Evolutionary conservation across 2,329 filamentous ascomycete genomes (phyloP), one percentile per base, ranked within the genome.

Genomic region (Trichoderma sp.): DNA sequence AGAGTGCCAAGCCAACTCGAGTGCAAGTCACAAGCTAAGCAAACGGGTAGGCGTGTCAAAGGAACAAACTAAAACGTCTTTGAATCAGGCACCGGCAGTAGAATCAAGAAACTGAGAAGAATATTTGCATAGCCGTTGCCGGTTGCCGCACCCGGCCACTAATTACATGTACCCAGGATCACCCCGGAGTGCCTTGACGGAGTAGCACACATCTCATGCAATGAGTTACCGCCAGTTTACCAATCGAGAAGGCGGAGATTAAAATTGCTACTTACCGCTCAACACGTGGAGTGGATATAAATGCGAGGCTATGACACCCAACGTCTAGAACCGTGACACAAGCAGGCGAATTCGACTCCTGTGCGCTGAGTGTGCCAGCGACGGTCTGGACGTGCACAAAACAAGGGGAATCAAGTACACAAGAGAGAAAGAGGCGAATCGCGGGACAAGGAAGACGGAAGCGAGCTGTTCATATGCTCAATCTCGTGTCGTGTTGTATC

Each of bases 121-220:
- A 49, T 21, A 63, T 14, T 21, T 37, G 40, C 4, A 52, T 55
- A 47, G 24, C 7, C 33, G 33, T 19, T 4, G 60, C 33, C 61
- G 61, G 61, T 33, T 64, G 55, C 61, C 13, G 49, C 61, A 64
- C 61, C 61, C 61, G 49, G 13, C 8, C 61, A 21, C 19, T 19
- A 55, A n/a, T 27, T 27, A 27, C 27, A 2, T 64, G 29, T 21
- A 29, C n/a, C 16, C 33, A 27, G 14, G 37, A 49, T 35, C 4
- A 21, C 35, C 57, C 24, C 31, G 4, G 16, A 37, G 21, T 2
- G 7, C 29, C 33, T 8, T 31, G 29, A 16, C 33, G 31, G 47
- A 4, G 16, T 8, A 10, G 4, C 13, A 35, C 33, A 13, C 14
- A 1, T 13, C 10, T 24, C 35, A 56, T 8, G 52, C n/a, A 33